Evolutionary conservation across 176 grass and related monocot genomes (phyloP), one percentile per base, ranked within the genome.

Genomic region (Aegilops bicornis): DNA sequence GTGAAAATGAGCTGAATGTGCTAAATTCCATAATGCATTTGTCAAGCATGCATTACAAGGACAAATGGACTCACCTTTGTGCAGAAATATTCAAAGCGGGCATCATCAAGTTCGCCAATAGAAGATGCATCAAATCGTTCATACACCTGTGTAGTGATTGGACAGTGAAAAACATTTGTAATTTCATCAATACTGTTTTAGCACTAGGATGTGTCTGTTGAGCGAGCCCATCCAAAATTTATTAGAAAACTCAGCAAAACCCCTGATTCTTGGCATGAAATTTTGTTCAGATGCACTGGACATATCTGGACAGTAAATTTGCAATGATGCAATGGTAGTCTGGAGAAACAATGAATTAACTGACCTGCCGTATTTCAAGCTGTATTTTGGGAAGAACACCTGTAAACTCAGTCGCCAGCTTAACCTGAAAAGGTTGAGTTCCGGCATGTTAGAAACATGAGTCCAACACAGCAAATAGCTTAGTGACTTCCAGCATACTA

Each of bases 361-460:
- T 69, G 24, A 97, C 95, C 89, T 98, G 95, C 5, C 71, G 82
- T 63, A 86, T 86, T 89, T 88, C 87, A 83, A 93, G 83, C 66
- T 95, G 80, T 91, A 98, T 89, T 88, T 95, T 98, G 69, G 91
- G 89, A 84, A 98, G 93, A 86, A 98, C 91, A 82, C 95, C 91
- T 81, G 87, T 76, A 82, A 90, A 91, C 42, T 93, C 85, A 19
- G 85, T 90, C 39, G 87, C 61, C 62, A 90, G 79, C 85, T 95
- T 98, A 85, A 92, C 62, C 93, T 98, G 56, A 63, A 73, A 73
- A 40, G 77, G 86, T 78, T 22, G 58, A 75, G 17, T 68, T 68
- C 63, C 75, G 83, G 56, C 52, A 87, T 56, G 77, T 82, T 24
- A 80, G 76, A 83, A 88, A 56, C 70, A 86, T 47, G 58, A 82